A percentile compares a stretch with the other conserved stretches of the same genome.
Evolutionary conservation across 768 basidiomycete genomes (phyloP).

Genomic region (Leccinum subtestaceum): DNA sequence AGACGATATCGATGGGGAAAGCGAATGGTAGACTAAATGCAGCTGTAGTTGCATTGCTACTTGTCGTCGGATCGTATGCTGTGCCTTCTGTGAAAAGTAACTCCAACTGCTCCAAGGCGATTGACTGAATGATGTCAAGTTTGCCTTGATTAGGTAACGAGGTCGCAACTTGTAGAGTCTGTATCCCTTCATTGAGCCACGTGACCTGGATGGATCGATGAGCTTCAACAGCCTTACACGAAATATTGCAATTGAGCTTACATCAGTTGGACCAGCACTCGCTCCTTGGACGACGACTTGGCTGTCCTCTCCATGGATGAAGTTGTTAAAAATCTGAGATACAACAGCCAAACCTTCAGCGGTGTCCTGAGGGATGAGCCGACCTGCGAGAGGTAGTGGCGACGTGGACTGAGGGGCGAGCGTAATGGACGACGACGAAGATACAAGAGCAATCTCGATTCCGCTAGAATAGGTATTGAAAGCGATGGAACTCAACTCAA

Average conservation of each 20-base stretch:
- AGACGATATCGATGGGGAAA: conserved; percentile 66
- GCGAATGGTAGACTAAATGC: conserved; percentile 66
- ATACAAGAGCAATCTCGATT: conserved; percentile 57
- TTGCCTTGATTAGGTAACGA: conserved; percentile 62
- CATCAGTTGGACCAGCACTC: conserved; percentile 55
- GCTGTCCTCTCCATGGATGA: conserved; percentile 65
- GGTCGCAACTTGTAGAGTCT: conserved; percentile 55
- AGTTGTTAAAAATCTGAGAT: conserved; percentile 67
- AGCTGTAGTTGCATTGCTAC: conserved; percentile 58
- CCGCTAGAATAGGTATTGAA: conserved; percentile 58
- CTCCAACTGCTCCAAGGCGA: conserved; percentile 55
- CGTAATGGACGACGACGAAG: conserved; percentile 47
- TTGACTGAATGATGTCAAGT: conserved; percentile 61
- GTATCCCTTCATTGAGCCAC: conserved; percentile 73
- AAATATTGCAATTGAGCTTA: conserved; percentile 28
- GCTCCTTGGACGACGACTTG: conserved; percentile 57
- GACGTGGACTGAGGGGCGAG: conserved; percentile 55
- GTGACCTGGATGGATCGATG: conserved; percentile 43
- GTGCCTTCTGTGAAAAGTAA: conserved; percentile 57
- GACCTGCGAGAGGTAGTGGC: conserved; percentile 53
- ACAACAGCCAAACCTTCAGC: conserved; percentile 53
- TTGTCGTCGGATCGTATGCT: conserved; percentile 55
- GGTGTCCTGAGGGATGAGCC: conserved; percentile 60
- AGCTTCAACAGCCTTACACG: conserved; percentile 2
- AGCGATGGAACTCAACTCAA: conserved; percentile 55